Evolutionary conservation across 2,329 filamentous ascomycete genomes (phyloP).

Genomic region (Aphanocladium album): DNA sequence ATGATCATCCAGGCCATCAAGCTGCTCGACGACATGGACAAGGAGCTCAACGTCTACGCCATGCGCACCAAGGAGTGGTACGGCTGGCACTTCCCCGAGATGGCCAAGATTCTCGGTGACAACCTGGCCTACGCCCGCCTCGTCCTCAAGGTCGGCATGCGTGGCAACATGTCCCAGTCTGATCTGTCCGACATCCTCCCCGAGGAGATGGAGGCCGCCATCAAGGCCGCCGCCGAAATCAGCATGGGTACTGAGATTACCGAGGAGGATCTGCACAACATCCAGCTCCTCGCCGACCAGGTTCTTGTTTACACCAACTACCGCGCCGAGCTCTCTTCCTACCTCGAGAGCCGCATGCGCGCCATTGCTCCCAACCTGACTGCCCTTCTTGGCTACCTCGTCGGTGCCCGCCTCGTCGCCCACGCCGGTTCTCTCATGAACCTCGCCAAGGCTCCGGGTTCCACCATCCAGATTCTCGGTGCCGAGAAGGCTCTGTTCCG

Average conservation of each 20-base stretch:
- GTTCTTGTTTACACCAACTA: conserved; percentile 91
- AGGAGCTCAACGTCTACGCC: conserved; percentile 97
- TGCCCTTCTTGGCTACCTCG: conserved; percentile 84
- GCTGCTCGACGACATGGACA: conserved; percentile 92
- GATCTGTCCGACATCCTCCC: conserved; percentile 89
- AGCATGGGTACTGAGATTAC: conserved; percentile 99
- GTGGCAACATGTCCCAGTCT: conserved; percentile 67
- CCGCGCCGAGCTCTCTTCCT: conserved; percentile 79
- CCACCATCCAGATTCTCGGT: conserved; percentile 95
- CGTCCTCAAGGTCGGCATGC: conserved; percentile 84
- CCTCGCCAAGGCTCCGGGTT: conserved; percentile 90
- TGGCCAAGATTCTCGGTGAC: conserved; percentile 95
- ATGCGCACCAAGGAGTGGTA: conserved; percentile 99
- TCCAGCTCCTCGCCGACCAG: conserved; percentile 85
- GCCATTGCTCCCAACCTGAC: conserved; percentile 96
- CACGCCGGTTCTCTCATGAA: conserved; percentile 93
- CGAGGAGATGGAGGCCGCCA: conserved; percentile 85
- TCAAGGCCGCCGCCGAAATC: conserved; percentile 92
- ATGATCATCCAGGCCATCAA: conserved; percentile 99
- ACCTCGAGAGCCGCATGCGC: conserved; percentile 89
- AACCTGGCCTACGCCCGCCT: conserved; percentile 91
- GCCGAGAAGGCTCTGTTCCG: conserved; percentile 98
- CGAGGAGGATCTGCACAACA: conserved; percentile 87
- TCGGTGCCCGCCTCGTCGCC: conserved; percentile 90
- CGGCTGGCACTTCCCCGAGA: conserved; percentile 98